Evolutionary conservation across 768 basidiomycete species (phyloP), one percentile per base, ranked within the genome.

Genomic region (Boletus subparvulus): DNA sequence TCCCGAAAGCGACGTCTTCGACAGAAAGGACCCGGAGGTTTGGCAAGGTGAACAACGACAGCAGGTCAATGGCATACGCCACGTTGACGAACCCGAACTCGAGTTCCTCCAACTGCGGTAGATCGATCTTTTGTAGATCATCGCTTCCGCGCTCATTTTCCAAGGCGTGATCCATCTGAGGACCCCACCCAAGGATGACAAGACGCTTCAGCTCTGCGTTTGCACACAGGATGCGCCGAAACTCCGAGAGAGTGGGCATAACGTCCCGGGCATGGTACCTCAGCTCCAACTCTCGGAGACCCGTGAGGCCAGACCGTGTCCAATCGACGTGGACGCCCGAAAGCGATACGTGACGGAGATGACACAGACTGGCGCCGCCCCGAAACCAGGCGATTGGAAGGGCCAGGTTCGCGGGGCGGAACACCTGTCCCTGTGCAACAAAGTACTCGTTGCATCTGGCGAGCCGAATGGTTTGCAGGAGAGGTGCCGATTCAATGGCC

Each of bases 261-360:
- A 86, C 81, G 40, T 83, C 80, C 39, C 63, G 72, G 2, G 85
- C 78, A 17, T 83, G 82, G 60, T 82, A 86, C 59, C 77, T 82
- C 62, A 86, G 70, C 59, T 83, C 79, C 36, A 86, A 70, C 28
- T 69, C 73, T 19, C 71, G 71, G 16, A 86, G 77, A 54, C 76
- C 74, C 7, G 61, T 63, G 48, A 85, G 68, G 12, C 74, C 62
- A 8, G 76, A 75, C 12, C 52, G 61, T 2, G 68, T 44, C 84
- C 85, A 86, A 51, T 83, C 76, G 48, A 85, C 65, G 60, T 86
- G 85, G 17, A 84, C 83, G 1, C 85, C 85, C 3, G 78, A 76
- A 7, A 86, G 70, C 1, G 77, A 73, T 8, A 86, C 70, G 16
- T 73, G 64, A 5, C 72, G 72, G 21, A 86, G 70, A 21, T 60